Evolutionary conservation across 768 basidiomycete genomes (phyloP).

Genomic region (Lyophyllum atratum): DNA sequence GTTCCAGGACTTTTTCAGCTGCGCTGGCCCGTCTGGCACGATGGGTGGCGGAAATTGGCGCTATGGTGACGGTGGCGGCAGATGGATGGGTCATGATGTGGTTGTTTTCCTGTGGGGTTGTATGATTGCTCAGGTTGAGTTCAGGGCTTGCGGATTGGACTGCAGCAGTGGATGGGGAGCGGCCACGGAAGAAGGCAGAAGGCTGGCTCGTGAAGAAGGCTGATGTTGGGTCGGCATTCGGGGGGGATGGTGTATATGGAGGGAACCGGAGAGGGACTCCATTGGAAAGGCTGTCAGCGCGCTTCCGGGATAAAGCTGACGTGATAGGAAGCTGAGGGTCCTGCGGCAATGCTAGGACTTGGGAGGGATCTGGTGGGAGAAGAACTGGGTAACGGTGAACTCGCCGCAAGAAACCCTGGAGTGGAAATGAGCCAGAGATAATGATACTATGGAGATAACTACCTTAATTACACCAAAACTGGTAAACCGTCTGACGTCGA

Average conservation of each 20-base stretch:
- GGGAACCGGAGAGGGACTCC: constrained; percentile 28
- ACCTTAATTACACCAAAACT: constrained; percentile 98
- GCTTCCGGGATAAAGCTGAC: constrained; percentile 33
- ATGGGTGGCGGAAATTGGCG: constrained; percentile 34
- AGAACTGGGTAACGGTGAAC: constrained; percentile 93
- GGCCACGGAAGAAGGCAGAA: constrained; percentile 21
- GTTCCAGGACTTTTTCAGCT: constrained; percentile 70
- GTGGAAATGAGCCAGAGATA: not conserved
- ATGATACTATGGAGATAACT: constrained; percentile 7
- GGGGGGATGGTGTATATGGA: constrained; percentile 24
- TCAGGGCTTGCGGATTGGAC: constrained; percentile 28
- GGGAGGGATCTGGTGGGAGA: constrained; percentile 40
- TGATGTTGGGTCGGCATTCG: constrained; percentile 19
- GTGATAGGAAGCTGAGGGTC: constrained; percentile 16
- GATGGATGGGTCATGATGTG: constrained; percentile 14
- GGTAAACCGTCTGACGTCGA: constrained; percentile 93
- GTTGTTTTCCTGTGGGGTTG: constrained; percentile 10
- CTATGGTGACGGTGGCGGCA: constrained; percentile 15
- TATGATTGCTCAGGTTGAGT: constrained; percentile 9
- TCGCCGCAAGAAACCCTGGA: constrained; percentile 85
- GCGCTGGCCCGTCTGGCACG: constrained; percentile 59
- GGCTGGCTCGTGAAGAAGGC: constrained; percentile 13
- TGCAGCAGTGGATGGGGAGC: constrained; percentile 26
- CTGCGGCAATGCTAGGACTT: constrained; percentile 18
- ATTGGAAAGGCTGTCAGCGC: constrained; percentile 39